These are phyloP conservation scores for Thyridium curvatum DNA, from an alignment of 2,329 filamentous ascomycete genomes.

Conservation along the genomic window DNA sequence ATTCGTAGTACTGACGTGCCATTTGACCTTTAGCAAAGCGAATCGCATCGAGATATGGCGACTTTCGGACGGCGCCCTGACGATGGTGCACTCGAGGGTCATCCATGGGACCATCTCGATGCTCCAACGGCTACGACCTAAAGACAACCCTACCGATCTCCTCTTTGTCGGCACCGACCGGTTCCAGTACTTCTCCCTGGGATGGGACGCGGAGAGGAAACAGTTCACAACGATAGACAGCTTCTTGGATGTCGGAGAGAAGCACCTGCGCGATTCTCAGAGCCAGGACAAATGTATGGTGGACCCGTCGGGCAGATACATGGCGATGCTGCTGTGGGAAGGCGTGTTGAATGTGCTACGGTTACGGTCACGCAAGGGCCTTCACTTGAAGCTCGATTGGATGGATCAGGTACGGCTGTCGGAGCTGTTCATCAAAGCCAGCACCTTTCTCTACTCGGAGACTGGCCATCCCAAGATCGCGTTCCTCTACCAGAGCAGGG, in stretches of 20 bases:
- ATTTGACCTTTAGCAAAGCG: slow-evolving; percentile 62
- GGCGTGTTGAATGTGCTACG: slow-evolving; percentile 51
- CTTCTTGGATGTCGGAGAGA: slow-evolving; percentile 49
- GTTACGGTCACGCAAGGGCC: slow-evolving; percentile 38
- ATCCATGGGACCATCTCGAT: slow-evolving; percentile 85
- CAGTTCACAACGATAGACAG: slow-evolving; percentile 44
- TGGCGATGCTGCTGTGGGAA: slow-evolving; percentile 55
- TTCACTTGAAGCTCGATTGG: slow-evolving; percentile 34
- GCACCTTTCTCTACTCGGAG: slow-evolving; percentile 51
- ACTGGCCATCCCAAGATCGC: slow-evolving; percentile 53
- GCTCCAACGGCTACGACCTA: slow-evolving; percentile 72
- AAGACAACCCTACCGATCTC: slow-evolving; percentile 69
- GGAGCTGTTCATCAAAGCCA: slow-evolving; percentile 54
- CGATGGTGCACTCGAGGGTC: slow-evolving; percentile 59
- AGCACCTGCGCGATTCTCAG: slow-evolving; percentile 68
- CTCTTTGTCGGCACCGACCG: slow-evolving; percentile 90
- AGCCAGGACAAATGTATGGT: slow-evolving; percentile 78
- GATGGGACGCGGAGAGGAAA: slow-evolving; percentile 61
- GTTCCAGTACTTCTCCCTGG: slow-evolving; percentile 83
- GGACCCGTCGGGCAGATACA: slow-evolving; percentile 65
- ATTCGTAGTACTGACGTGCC: slow-evolving; percentile 17
- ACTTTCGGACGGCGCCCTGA: slow-evolving; percentile 56
- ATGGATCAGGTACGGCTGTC: slow-evolving; percentile 51
- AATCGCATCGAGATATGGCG: slow-evolving; percentile 84
- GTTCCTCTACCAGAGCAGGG: slow-evolving; percentile 49